A percentile compares a stretch with the other conserved stretches of the same genome.
These are phyloP conservation scores for Paulinella micropora DNA, from an alignment of 78 protist genomes.

Conservation along the genomic window DNA sequence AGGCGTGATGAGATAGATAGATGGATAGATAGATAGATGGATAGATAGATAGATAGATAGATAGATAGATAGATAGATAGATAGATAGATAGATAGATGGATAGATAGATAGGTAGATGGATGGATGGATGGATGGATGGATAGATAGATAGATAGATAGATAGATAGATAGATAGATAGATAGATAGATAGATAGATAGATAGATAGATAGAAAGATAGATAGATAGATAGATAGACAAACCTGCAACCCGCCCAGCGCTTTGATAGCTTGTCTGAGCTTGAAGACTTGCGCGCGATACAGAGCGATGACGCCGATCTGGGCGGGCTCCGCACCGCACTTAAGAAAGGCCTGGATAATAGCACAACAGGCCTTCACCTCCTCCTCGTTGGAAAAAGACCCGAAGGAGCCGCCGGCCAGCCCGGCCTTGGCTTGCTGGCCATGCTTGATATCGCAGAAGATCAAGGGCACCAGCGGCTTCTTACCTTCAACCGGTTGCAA, in stretches of 20 bases:
- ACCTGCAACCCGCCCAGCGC: not conserved
- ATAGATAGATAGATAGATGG: not conserved
- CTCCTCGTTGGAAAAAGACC: not conserved
- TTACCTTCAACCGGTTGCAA: too few species aligned
- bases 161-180: not conserved
- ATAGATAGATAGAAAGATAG: not conserved
- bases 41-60: not conserved
- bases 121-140: not conserved
- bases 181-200: not conserved
- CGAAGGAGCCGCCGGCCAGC: too few species aligned
- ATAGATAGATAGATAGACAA: not conserved
- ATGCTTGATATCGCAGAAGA: too few species aligned
- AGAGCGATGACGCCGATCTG: not conserved
- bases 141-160: not conserved
- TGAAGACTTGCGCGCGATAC: not conserved
- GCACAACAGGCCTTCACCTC: not conserved
- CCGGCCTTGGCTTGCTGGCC: too few species aligned
- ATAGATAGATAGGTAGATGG: not conserved
- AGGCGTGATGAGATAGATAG: too few species aligned
- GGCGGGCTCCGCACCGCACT: not conserved
- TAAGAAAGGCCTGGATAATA: not conserved
- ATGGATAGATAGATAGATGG: not conserved
- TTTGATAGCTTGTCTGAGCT: not conserved
- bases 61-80: not conserved
- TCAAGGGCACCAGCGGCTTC: too few species aligned